Conservation (phyloP, 352 stramenopile species). For the Globisporangium splendens region DNA sequence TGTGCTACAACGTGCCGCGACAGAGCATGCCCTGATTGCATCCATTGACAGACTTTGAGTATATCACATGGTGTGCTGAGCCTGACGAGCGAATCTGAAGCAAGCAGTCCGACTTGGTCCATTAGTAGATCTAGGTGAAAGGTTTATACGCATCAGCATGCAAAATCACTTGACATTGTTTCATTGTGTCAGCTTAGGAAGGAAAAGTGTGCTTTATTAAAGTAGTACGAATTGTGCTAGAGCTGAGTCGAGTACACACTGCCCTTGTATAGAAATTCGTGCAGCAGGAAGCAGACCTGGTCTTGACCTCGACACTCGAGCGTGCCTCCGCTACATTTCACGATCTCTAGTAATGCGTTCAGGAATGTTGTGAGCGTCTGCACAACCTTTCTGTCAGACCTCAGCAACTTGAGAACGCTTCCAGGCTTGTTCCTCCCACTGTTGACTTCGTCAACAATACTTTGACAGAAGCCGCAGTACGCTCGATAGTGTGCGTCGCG, state of each 20-base stretch:
- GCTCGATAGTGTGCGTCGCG: not conserved
- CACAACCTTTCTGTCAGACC: not conserved
- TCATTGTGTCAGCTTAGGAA: not conserved
- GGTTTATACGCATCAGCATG: constrained; percentile 4
- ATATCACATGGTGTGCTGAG: constrained; percentile 13
- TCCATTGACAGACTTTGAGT: too few species aligned
- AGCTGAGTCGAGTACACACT: too few species aligned
- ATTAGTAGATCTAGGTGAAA: constrained; percentile 11
- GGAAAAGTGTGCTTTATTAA: not conserved
- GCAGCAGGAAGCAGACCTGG: not conserved
- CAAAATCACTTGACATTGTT: constrained; percentile 13
- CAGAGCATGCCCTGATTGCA: too few species aligned
- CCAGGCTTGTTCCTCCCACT: not conserved
- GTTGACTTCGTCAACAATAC: not conserved
- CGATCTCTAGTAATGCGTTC: not conserved
- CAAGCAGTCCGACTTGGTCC: not conserved
- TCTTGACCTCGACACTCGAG: not conserved
- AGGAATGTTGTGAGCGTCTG: not conserved
- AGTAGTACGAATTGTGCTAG: not conserved
- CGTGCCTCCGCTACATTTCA: not conserved
- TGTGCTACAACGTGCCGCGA: too few species aligned
- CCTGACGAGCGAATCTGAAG: constrained; percentile 10
- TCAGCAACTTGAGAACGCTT: not conserved
- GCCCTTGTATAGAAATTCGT: not conserved
- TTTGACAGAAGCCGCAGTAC: not conserved